These are phyloP conservation scores for Aethionema arabicum DNA, from an alignment of 345 rosid genomes.

Conservation along the genomic window DNA sequence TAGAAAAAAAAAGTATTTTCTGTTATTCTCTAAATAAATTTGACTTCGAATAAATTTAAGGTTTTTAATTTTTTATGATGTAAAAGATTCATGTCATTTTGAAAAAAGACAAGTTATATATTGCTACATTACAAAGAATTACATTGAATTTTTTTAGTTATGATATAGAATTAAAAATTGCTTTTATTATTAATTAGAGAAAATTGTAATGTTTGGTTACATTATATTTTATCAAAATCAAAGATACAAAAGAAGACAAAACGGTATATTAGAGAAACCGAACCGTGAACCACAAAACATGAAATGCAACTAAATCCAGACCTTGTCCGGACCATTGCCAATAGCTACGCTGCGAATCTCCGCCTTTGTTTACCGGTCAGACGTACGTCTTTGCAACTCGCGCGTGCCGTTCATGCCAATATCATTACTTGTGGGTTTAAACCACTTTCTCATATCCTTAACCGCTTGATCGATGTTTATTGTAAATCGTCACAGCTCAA, in stretches of 20 bases:
- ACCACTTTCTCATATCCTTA: constrained; percentile 38
- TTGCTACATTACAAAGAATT: too few relatives aligned
- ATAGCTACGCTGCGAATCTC: constrained; percentile 38
- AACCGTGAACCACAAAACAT: constrained; percentile 28
- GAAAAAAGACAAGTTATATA: too few relatives aligned
- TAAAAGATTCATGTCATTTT: too few relatives aligned
- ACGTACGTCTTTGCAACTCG: constrained; percentile 33
- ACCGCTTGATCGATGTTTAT: constrained; percentile 37
- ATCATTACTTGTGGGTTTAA: constrained; percentile 37
- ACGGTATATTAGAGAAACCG: constrained; percentile 6
- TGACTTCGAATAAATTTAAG: too few relatives aligned
- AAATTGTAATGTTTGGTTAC: too few relatives aligned
- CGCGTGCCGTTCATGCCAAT: constrained; percentile 33
- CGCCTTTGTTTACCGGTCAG: constrained; percentile 35
- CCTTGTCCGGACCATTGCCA: constrained; percentile 33
- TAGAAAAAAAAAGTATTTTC: too few relatives aligned
- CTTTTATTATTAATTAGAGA: too few relatives aligned
- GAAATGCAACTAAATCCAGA: constrained; percentile 40
- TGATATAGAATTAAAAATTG: too few relatives aligned
- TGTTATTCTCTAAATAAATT: too few relatives aligned
- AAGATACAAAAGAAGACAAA: neutral
- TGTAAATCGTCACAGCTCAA: constrained; percentile 34
- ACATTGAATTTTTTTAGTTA: too few relatives aligned
- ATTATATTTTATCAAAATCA: neutral
- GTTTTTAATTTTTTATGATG: too few relatives aligned